Evolutionary conservation across 352 stramenopile species (phyloP).

Genomic region (Phytophthora cryptogea): DNA sequence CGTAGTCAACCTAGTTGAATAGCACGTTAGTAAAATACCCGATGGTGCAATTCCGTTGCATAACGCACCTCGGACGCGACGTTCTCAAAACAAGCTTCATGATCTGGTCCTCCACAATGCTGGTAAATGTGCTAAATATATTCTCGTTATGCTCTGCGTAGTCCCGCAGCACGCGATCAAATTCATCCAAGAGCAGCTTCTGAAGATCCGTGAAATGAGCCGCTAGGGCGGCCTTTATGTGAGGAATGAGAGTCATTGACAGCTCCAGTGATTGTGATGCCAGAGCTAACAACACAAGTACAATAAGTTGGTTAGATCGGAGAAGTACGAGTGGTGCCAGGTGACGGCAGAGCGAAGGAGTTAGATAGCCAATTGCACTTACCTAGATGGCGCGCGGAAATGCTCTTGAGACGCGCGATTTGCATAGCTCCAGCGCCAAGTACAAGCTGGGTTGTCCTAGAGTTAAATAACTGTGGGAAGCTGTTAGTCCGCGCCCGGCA

Average conservation of each 20-base stretch:
- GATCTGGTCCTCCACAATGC: slow-evolving; percentile 96
- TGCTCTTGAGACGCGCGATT: slow-evolving; percentile 95
- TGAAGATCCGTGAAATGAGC: slow-evolving; percentile 95
- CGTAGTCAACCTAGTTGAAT: slow-evolving; percentile 70
- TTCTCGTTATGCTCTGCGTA: slow-evolving; percentile 97
- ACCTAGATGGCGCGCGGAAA: slow-evolving; percentile 96
- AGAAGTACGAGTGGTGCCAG: background rate
- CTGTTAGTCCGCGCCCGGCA: slow-evolving; percentile 6
- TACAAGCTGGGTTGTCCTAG: slow-evolving; percentile 95
- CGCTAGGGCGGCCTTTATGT: slow-evolving; percentile 95
- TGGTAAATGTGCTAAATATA: slow-evolving; percentile 97
- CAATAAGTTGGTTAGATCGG: background rate
- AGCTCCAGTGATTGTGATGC: slow-evolving; percentile 96
- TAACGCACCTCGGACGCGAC: slow-evolving; percentile 58
- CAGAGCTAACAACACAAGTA: slow-evolving; percentile 64
- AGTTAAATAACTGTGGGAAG: slow-evolving; percentile 94
- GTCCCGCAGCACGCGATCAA: slow-evolving; percentile 95
- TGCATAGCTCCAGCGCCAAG: slow-evolving; percentile 96
- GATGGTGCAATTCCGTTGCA: slow-evolving; percentile 20
- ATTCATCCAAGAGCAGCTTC: slow-evolving; percentile 95
- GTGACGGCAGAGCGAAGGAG: background rate
- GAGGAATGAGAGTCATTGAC: slow-evolving; percentile 93
- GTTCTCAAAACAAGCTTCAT: slow-evolving; percentile 91
- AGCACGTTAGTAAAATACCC: slow-evolving; percentile 33
- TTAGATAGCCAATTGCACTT: background rate